Base-by-base conservation (phyloP, 306 rosid genomes). In the Vicia sativa region DNA sequence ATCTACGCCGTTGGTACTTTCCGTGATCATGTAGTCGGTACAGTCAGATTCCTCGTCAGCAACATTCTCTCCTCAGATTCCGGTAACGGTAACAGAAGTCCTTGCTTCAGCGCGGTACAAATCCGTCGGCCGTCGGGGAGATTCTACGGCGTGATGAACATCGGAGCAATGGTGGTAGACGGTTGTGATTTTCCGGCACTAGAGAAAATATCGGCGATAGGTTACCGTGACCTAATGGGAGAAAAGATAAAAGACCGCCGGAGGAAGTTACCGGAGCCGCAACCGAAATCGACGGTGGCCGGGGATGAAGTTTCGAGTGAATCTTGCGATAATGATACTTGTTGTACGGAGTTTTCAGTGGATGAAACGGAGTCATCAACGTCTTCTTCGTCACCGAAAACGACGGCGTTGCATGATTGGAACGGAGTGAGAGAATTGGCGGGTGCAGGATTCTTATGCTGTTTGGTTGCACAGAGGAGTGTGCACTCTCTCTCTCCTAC, bases 91-190 rank as follows among this genome's bases (percentile, higher is more conserved):
- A 39, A 77, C 26, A 63, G 49, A 25, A 48, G 79, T 0, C 98
- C 92, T 12, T 76, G 87, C 9, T 93, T 90, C 77, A 82, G 82
- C 11, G 95, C 96, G 12, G 29, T 86, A 41, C 97, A 93, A 65
- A 82, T 93, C 3, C 95, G 93, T 16, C 85, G 96, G 1, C 83
- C 87, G 4, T 90, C 98, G 1, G 98, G 97, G 42, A 83, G 91
- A n/a, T 90, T 86, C 78, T 81, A 76, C 3, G 99, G 99, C 25
- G 84, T 93, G 0, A 53, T 93, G 70, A 93, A 93, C 79, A 72
- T 90, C 48, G 95, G 81, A 5, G 90, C 92, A 0, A 74, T 73
- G 81, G 77, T 88, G 16, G 39, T 81, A 7, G 74, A 69, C 1
- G 83, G 73, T 44, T 80, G 91, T 0, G 85, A 79, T 8, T 67